Conservation (phyloP, 768 basidiomycete genomes). For the Lentinula raphanica region DNA sequence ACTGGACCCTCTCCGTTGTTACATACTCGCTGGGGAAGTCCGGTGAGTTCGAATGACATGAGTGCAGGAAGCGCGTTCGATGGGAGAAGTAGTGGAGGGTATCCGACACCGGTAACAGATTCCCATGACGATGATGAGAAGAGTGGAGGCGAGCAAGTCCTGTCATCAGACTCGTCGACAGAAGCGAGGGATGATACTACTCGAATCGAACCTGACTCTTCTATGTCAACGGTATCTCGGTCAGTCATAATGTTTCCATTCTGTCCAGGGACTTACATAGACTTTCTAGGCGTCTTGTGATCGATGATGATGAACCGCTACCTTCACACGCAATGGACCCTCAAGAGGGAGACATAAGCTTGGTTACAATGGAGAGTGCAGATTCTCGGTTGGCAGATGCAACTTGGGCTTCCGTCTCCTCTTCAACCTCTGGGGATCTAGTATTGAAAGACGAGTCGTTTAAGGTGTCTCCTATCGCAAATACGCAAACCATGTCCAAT, state of each 20-base stretch:
- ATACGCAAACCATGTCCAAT: neutral
- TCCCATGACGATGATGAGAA: neutral
- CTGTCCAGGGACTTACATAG: neutral
- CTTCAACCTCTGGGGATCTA: neutral
- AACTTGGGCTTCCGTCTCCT: neutral
- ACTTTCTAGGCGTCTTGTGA: constrained; percentile 25
- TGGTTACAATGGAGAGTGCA: constrained; percentile 1
- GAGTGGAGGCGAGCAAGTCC: neutral
- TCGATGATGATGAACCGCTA: constrained; percentile 39
- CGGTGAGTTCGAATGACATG: constrained; percentile 19
- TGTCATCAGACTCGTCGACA: neutral
- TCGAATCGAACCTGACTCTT: neutral
- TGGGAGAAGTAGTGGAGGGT: constrained; percentile 4
- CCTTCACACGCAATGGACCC: constrained; percentile 10
- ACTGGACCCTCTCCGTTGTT: constrained; percentile 27
- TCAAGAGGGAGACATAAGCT: constrained; percentile 12
- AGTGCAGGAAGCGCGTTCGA: constrained; percentile 1
- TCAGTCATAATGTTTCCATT: neutral
- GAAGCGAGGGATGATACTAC: neutral
- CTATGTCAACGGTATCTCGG: neutral
- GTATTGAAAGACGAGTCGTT: neutral
- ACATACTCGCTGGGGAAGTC: constrained; percentile 36
- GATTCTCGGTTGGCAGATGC: neutral
- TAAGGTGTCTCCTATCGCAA: neutral
- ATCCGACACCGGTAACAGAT: constrained; percentile 5